Percentiles rank a stretch among this genome's conserved stretches.
Evolutionary conservation across 225 moss, liverwort and hornwort genomes (phyloP).

Genomic region (Anthoceros angustus): DNA sequence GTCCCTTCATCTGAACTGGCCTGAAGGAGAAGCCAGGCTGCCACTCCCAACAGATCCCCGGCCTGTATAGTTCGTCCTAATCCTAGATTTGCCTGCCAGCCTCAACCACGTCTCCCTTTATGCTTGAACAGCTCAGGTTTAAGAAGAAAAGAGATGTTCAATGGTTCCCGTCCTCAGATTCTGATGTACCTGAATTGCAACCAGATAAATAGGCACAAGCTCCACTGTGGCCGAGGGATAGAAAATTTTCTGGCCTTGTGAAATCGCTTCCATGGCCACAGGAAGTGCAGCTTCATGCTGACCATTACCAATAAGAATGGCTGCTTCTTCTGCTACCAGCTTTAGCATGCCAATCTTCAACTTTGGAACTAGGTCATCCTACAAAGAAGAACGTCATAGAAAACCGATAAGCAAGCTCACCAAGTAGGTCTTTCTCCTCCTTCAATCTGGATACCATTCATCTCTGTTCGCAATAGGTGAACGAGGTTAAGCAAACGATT

Average conservation of each 20-base stretch:
- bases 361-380: constrained; percentile 43
- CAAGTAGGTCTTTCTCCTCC: not conserved
- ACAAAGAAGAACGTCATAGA: constrained; percentile 5
- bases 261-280: constrained; percentile 54
- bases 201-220: constrained; percentile 61
- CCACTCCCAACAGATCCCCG: constrained; percentile 66
- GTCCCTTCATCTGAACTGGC: constrained; percentile 34
- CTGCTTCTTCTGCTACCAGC: constrained; percentile 35
- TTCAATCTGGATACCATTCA: not conserved
- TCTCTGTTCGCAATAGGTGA: not conserved
- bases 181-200: constrained; percentile 52
- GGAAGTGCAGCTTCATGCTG: constrained; percentile 57
- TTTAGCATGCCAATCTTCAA: constrained; percentile 45
- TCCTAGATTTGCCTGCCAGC: constrained; percentile 60
- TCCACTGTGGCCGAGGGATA: constrained; percentile 45
- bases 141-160: not conserved
- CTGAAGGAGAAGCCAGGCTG: constrained; percentile 68
- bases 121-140: not conserved
- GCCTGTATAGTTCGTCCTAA: constrained; percentile 44
- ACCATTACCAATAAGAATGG: constrained; percentile 32
- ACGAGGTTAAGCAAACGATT: not conserved
- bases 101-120: not conserved
- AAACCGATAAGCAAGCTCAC: not conserved
- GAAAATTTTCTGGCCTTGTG: constrained; percentile 44
- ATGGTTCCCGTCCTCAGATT: not conserved